Evolutionary conservation across 805 yeast species (phyloP).

Genomic region (Metschnikowia reukaufii): DNA sequence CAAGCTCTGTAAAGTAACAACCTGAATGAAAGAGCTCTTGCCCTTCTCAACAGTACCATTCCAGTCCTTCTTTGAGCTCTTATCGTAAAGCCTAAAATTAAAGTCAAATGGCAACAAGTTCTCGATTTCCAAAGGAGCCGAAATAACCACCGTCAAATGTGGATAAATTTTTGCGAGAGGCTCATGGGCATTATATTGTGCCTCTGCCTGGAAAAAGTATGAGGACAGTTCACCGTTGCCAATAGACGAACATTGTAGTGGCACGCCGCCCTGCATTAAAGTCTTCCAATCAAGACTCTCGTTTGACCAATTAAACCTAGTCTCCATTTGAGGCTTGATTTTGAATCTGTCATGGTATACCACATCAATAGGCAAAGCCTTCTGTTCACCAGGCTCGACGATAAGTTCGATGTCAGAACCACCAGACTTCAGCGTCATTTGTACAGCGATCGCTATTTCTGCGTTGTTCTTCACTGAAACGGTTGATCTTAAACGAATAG

Average conservation of each 20-base stretch:
- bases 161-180: conserved; percentile 79
- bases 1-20: conserved; percentile 70
- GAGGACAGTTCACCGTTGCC: conserved; percentile 40
- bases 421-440: conserved; percentile 36
- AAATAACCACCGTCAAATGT: conserved; percentile 69
- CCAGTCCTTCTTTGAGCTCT: conserved; percentile 67
- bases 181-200: conserved; percentile 61
- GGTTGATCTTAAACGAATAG: conserved; percentile 76
- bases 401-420: conserved; percentile 23
- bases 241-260: conserved; percentile 59
- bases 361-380: conserved; percentile 72
- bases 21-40: conserved; percentile 70
- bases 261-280: conserved; percentile 47
- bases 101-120: conserved; percentile 84
- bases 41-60: conserved; percentile 63
- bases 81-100: conserved; percentile 72
- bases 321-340: conserved; percentile 60
- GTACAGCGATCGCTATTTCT: conserved; percentile 57
- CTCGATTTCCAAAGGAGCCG: conserved; percentile 84
- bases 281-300: conserved; percentile 65
- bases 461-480: conserved; percentile 61
- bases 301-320: conserved; percentile 67
- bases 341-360: conserved; percentile 60
- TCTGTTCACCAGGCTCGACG: conserved; percentile 55
- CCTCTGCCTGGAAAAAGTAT: conserved; percentile 73